A percentile compares a stretch with the other conserved stretches of the same genome.
These are phyloP conservation scores for Pichia norvegensis DNA, from an alignment of 1,139 yeast species.

Conservation along the genomic window DNA sequence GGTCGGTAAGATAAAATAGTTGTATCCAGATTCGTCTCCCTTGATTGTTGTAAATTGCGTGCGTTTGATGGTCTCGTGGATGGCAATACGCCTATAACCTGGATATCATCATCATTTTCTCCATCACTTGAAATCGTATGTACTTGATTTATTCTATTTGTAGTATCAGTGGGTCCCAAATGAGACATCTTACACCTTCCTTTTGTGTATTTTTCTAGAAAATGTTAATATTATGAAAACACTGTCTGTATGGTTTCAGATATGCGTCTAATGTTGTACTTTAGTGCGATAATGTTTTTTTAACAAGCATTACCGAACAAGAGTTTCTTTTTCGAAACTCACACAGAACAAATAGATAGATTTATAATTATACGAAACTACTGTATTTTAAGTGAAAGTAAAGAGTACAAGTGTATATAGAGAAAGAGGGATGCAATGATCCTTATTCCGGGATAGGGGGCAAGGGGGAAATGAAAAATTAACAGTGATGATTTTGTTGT, in stretches of 20 bases:
- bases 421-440: background rate
- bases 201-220: too few relatives aligned
- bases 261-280: too few relatives aligned
- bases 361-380: slow-evolving; percentile 1
- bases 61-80: background rate
- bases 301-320: too few relatives aligned
- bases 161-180: background rate
- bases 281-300: too few relatives aligned
- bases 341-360: background rate
- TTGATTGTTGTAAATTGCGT: background rate
- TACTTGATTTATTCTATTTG: background rate
- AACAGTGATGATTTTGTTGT: background rate
- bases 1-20: background rate
- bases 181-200: background rate
- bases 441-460: background rate
- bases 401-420: slow-evolving; percentile 5
- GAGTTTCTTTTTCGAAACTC: too few relatives aligned
- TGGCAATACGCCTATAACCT: background rate
- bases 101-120: background rate
- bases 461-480: background rate
- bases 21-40: background rate
- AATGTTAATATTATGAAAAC: too few relatives aligned
- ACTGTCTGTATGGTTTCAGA: too few relatives aligned
- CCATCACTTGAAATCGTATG: background rate
- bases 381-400: slow-evolving; percentile 1